Evolutionary conservation across 768 basidiomycete genomes (phyloP), one percentile per base, ranked within the genome.

Genomic region (Amanita pallidorosea): DNA sequence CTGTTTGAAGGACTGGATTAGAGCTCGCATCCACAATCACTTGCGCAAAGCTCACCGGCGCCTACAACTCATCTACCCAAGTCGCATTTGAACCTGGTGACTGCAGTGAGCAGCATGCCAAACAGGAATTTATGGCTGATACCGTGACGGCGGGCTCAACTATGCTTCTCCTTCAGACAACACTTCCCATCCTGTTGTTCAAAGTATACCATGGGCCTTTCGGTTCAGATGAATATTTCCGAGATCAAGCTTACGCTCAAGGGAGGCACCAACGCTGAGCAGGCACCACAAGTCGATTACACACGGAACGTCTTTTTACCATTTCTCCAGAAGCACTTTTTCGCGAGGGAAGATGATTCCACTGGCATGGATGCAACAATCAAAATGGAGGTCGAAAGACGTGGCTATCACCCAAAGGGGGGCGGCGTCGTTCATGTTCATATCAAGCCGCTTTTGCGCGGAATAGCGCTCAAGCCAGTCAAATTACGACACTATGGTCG

Each of bases 221-320:
- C n/a, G 5, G 20, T 4, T 46, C 45, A n/a, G 8, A 9, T 7
- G 13, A 2, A 18, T 0, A 59, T 54, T 5, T 27, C 55, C 7
- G 58, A 70, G 0, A 80, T 81, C 8, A 70, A 66, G 3, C 69
- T 89, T 22, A 67, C 66, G 7, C 71, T 89, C 2, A 66, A 68
- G 0, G 87, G 88, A 7, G 88, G 86, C 2, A 88, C 87, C 2
- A 88, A 88, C 54, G 84, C 85, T 17, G 64, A 68, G 2, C 63
- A 72, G 38, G 85, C 86, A 5, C 88, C 88, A 0, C 88, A 88
- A 55, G 75, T 87, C 25, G 87, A 89, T 64, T 88, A 87, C 61
- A 75, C 74, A 4, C 69, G 77, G 45, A 67, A 79, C 54, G 65
- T 88, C 45, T 71, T 89, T 59, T 60, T 89, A 5, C 87, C 86